These are phyloP conservation scores for Neonectria hederae DNA, from an alignment of 2,329 filamentous ascomycete species.

Conservation along the genomic window DNA sequence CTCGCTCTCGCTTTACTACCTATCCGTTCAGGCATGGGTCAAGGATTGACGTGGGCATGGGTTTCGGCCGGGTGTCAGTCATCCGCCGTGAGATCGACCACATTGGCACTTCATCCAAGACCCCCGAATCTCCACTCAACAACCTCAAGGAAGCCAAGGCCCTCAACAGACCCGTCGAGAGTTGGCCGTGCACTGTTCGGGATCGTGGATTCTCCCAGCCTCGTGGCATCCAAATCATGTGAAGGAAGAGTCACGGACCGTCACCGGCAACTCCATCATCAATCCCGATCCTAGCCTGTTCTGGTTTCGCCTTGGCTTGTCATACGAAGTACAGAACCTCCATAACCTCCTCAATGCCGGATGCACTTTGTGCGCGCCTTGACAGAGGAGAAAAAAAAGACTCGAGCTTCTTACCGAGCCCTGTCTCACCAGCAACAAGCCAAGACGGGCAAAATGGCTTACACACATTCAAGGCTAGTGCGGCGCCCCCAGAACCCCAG, in stretches of 20 bases:
- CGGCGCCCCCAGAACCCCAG: slow-evolving; percentile 24
- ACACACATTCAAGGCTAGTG: slow-evolving; percentile 30
- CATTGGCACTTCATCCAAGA: slow-evolving; percentile 1
- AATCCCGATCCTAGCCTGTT: slow-evolving; percentile 19
- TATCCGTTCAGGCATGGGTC: background rate
- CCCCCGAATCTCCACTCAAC: slow-evolving; percentile 7
- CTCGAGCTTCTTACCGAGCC: slow-evolving; percentile 24
- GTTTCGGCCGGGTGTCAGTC: slow-evolving; percentile 22
- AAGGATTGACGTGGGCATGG: slow-evolving; percentile 20
- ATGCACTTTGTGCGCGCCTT: background rate
- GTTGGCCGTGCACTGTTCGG: slow-evolving; percentile 6
- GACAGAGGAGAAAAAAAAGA: slow-evolving; percentile 8
- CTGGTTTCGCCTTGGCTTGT: slow-evolving; percentile 8
- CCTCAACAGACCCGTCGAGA: slow-evolving; percentile 5
- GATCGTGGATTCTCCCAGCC: slow-evolving; percentile 19
- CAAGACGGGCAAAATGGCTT: slow-evolving; percentile 29
- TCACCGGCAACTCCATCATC: slow-evolving; percentile 15
- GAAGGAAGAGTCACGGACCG: slow-evolving; percentile 8
- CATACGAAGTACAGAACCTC: slow-evolving; percentile 5
- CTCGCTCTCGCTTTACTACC: background rate
- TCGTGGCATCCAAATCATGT: slow-evolving; percentile 17
- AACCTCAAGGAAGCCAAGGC: background rate
- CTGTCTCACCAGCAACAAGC: slow-evolving; percentile 35
- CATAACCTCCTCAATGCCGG: slow-evolving; percentile 3
- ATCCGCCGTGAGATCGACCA: slow-evolving; percentile 20